A percentile compares a stretch with the other conserved stretches of the same genome.
Conservation (phyloP, 2,329 filamentous ascomycete genomes). For the Xylaria sp. region DNA sequence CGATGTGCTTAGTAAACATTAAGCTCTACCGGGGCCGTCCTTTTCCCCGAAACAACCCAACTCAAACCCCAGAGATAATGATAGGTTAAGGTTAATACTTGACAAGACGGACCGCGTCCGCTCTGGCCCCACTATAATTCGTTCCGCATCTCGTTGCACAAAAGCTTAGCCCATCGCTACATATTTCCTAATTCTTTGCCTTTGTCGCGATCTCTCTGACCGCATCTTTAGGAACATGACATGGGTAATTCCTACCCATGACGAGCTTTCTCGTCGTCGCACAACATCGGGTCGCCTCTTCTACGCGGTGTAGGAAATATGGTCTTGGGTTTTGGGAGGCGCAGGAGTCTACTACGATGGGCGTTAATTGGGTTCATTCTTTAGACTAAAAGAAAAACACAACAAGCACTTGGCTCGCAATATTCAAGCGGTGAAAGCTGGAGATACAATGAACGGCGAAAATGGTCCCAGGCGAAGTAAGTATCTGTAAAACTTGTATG, state of each 20-base stretch:
- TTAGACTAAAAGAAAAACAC: background rate
- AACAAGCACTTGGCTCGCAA: background rate
- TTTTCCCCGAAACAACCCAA: conserved; percentile 20
- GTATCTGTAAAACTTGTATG: background rate
- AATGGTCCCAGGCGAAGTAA: background rate
- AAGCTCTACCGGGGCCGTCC: conserved; percentile 6
- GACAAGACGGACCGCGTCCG: background rate
- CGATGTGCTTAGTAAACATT: conserved; percentile 29
- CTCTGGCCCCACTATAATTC: background rate
- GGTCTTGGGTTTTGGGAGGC: background rate
- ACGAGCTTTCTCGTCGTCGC: conserved; percentile 29
- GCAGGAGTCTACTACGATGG: conserved; percentile 2
- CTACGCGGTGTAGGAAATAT: background rate
- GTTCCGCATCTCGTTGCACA: conserved; percentile 15
- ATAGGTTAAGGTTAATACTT: conserved; percentile 1
- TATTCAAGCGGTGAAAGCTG: conserved; percentile 1
- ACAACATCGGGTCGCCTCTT: background rate
- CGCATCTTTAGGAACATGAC: conserved; percentile 67
- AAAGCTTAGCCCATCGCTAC: conserved; percentile 30
- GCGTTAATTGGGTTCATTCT: conserved; percentile 7
- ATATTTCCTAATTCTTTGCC: conserved; percentile 18
- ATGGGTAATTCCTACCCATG: conserved; percentile 69
- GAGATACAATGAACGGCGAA: background rate
- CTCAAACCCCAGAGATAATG: conserved; percentile 3
- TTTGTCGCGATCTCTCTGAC: conserved; percentile 19